Evolutionary conservation across 2,329 filamentous ascomycete species (phyloP).

Genomic region (Neospermospora avenae): DNA sequence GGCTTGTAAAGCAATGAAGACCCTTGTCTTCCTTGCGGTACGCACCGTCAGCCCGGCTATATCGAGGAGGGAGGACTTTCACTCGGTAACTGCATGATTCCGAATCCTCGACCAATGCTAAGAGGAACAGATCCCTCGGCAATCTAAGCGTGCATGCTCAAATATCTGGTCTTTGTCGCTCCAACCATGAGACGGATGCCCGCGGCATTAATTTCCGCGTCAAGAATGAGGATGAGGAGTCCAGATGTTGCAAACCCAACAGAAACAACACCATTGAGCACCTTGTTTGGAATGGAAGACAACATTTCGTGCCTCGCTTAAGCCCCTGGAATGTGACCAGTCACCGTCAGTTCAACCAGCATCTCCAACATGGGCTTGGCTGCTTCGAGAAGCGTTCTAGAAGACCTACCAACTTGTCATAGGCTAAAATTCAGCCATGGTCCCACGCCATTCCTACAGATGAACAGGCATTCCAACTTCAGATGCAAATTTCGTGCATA

Average conservation of each 20-base stretch:
- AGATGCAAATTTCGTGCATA: background rate
- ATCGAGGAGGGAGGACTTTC: background rate
- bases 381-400: background rate
- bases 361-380: background rate
- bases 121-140: background rate
- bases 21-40: background rate
- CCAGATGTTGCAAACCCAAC: background rate
- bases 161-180: background rate
- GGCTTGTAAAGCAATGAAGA: background rate
- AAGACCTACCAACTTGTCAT: background rate
- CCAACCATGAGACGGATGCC: background rate
- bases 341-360: background rate
- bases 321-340: background rate
- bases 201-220: background rate
- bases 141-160: background rate
- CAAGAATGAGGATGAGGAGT: conserved; percentile 1
- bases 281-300: background rate
- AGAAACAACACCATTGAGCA: conserved; percentile 4
- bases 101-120: background rate
- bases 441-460: background rate
- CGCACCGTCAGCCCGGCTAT: background rate
- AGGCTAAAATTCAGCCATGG: background rate
- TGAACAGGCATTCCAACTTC: background rate
- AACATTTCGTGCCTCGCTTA: background rate
- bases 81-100: background rate